Evolutionary conservation across 305 asterid species (phyloP).

Genomic region (Solanum hybrid): DNA sequence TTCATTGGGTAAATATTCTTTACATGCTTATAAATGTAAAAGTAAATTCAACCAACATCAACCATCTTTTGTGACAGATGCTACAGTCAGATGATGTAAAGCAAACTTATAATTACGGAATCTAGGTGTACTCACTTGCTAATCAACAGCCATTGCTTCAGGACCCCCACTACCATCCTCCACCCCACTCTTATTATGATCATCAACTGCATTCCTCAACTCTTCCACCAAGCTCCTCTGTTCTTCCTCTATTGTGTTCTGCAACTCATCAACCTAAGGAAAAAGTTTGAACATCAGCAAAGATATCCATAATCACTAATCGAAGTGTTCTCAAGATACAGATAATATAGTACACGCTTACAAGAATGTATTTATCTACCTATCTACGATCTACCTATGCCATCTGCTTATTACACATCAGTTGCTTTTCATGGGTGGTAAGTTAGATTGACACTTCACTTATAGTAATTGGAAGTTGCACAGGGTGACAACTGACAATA

Average conservation of each 20-base stretch:
- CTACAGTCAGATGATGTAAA: neutral
- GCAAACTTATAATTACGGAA: neutral
- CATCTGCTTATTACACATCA: neutral
- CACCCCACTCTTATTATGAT: conserved; percentile 45
- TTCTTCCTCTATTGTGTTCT: conserved; percentile 86
- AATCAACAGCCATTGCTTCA: conserved; percentile 76
- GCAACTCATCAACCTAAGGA: conserved; percentile 85
- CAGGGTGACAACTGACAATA: neutral
- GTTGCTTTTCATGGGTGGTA: neutral
- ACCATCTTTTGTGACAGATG: neutral
- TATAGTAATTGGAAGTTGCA: neutral
- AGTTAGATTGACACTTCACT: neutral
- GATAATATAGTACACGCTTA: neutral
- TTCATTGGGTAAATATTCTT: neutral
- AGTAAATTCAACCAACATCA: neutral
- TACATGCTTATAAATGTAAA: neutral
- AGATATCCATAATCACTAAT: neutral
- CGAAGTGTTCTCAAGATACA: neutral
- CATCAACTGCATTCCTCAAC: conserved; percentile 67
- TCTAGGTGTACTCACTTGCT: conserved; percentile 15
- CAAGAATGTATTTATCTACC: neutral
- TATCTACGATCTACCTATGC: neutral
- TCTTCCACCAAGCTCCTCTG: conserved; percentile 80
- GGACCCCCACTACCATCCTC: conserved; percentile 53
- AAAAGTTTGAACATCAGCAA: conserved; percentile 5